Conservation (phyloP, 2,329 filamentous ascomycete species). For the Beauveria scarabaeidicola region DNA sequence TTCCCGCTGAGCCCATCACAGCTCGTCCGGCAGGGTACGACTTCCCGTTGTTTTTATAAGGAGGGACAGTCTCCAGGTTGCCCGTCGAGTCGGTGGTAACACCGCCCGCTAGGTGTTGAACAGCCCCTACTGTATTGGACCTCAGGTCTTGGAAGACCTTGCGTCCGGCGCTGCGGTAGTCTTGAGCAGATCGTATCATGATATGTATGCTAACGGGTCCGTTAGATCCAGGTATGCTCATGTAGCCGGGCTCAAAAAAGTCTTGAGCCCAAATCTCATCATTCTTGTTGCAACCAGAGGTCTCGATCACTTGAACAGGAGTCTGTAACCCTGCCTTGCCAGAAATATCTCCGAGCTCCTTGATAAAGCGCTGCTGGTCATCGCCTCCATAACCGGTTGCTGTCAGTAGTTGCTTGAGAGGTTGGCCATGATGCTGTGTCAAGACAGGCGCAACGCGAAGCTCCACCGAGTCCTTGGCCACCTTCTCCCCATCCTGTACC, state of each 20-base stretch:
- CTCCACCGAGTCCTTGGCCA: constrained; percentile 19
- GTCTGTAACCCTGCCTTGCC: too few relatives aligned
- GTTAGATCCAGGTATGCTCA: background rate
- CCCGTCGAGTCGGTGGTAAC: background rate
- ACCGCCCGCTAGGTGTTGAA: background rate
- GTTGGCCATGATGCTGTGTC: constrained; percentile 27
- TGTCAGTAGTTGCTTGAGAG: constrained; percentile 18
- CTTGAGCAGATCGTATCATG: background rate
- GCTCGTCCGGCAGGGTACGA: background rate
- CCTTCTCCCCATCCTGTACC: constrained; percentile 17
- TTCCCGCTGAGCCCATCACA: background rate
- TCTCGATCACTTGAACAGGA: too few relatives aligned
- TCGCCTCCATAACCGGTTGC: background rate
- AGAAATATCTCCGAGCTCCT: too few relatives aligned
- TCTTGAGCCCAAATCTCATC: background rate
- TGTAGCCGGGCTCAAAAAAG: constrained; percentile 1
- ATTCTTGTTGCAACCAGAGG: background rate
- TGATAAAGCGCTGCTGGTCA: too few relatives aligned
- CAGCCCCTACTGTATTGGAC: background rate
- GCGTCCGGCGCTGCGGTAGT: background rate
- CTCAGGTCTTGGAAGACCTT: background rate
- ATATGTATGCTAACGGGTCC: background rate
- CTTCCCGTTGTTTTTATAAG: background rate
- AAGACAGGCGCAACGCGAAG: constrained; percentile 27
- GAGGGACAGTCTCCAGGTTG: constrained; percentile 2